Evolutionary conservation across 495 filamentous ascomycete genomes (phyloP).

Genomic region (Trichodelitschia bisporula): DNA sequence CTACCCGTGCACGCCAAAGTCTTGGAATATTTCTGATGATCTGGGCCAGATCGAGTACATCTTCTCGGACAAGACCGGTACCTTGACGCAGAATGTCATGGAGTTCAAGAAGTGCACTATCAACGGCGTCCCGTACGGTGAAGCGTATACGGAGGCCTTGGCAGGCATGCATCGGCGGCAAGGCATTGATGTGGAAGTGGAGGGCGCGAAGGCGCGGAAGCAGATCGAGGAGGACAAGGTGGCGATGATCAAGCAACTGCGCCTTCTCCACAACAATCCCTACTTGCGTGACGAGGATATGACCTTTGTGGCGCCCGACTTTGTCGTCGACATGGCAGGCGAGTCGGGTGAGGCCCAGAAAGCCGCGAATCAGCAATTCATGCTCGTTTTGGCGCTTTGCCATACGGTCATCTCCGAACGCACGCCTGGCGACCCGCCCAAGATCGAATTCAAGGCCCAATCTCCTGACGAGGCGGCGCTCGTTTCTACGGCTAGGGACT

Average conservation of each 20-base stretch:
- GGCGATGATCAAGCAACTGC: slow-evolving; percentile 44
- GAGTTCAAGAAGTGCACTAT: slow-evolving; percentile 97
- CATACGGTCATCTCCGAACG: slow-evolving; percentile 90
- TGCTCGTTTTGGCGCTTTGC: slow-evolving; percentile 84
- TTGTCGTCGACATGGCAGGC: slow-evolving; percentile 56
- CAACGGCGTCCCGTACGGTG: slow-evolving; percentile 84
- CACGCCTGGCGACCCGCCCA: slow-evolving; percentile 66
- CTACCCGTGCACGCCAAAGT: slow-evolving; percentile 86
- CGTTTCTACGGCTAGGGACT: slow-evolving; percentile 81
- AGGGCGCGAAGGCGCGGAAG: slow-evolving; percentile 41
- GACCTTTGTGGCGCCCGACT: slow-evolving; percentile 82
- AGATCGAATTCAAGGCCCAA: slow-evolving; percentile 88
- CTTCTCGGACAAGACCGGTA: slow-evolving; percentile 98
- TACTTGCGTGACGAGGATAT: slow-evolving; percentile 75
- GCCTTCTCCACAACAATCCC: slow-evolving; percentile 64
- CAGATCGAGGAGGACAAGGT: slow-evolving; percentile 59
- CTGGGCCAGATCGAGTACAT: slow-evolving; percentile 98
- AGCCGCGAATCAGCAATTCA: slow-evolving; percentile 61
- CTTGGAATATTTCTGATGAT: slow-evolving; percentile 98
- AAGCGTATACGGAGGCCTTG: slow-evolving; percentile 92
- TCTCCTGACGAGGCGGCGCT: slow-evolving; percentile 93
- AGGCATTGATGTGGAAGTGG: slow-evolving; percentile 64
- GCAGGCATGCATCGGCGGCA: slow-evolving; percentile 82
- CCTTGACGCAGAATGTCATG: slow-evolving; percentile 97
- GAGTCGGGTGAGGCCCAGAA: slow-evolving; percentile 54